A percentile compares a stretch with the other conserved stretches of the same genome.
phyloP scores from a whole-genome alignment of 2,329 filamentous ascomycete genomes.

The Paraconiothyrium sp. region DNA sequence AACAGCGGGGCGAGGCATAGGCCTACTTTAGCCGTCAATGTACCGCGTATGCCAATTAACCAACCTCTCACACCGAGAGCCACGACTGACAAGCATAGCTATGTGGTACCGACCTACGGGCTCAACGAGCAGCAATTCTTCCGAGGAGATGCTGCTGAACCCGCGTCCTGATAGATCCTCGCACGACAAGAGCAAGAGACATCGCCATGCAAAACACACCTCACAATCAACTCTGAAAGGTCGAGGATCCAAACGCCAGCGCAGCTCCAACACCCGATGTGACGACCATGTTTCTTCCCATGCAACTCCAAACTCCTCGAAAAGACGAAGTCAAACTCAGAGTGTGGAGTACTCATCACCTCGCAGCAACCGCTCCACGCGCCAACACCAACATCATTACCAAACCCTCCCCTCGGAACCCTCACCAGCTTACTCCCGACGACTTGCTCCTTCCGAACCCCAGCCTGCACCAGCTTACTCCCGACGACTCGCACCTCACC shows the following conservation, averaged over 20 bases:
- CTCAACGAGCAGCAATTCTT: constrained; percentile 38
- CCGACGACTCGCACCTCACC: constrained; percentile 29
- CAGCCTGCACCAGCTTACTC: constrained; percentile 29
- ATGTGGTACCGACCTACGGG: constrained; percentile 42
- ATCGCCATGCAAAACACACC: constrained; percentile 44
- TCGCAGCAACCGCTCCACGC: constrained; percentile 39
- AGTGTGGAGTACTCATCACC: constrained; percentile 34
- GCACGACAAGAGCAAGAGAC: constrained; percentile 35
- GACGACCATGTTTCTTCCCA: constrained; percentile 38
- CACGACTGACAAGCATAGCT: constrained; percentile 25
- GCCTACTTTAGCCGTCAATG: constrained; percentile 14
- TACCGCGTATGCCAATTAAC: constrained; percentile 11
- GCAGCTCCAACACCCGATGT: constrained; percentile 37
- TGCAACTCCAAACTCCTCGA: constrained; percentile 43
- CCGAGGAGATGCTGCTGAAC: constrained; percentile 47
- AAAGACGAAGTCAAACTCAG: constrained; percentile 35
- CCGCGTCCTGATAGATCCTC: constrained; percentile 47
- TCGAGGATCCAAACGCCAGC: constrained; percentile 48
- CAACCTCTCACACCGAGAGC: constrained; percentile 23
- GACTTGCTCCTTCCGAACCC: background rate
- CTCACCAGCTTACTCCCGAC: constrained; percentile 34
- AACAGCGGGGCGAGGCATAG: constrained; percentile 9
- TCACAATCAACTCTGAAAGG: constrained; percentile 47
- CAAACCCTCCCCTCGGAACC: constrained; percentile 18
- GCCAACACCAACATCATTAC: constrained; percentile 28